Base-by-base conservation (phyloP, 2,329 filamentous ascomycete genomes). In the Cladosporium sp. region DNA sequence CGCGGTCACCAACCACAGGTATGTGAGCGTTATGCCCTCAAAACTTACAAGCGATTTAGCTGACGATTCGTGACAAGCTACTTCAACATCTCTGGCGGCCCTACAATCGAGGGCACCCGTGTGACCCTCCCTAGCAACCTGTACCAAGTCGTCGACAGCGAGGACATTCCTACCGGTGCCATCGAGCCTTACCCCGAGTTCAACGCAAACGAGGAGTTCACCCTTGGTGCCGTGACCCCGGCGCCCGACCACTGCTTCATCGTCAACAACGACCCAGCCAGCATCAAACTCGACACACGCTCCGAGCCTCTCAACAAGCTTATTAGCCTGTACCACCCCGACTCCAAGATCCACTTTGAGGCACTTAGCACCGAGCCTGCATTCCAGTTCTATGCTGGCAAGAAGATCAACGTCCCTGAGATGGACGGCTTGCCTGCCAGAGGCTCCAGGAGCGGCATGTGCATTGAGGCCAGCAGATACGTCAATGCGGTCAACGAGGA, bases 1-100 rank as follows among this genome's bases (percentile, higher is more conserved):
- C 76, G 96, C 93, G 79, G 86, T 98, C 80, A 98, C 95, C 58
- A 99, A 98, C 81, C 94, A 99, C 82, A 96, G 92, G 90, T 92
- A 79, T n/a, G 48, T 18, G 18, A 21, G 18, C 8, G n/a, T n/a
- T 10, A 13, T 11, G 4, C n/a, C 21, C 7, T n/a, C n/a, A 26
- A 8, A 23, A 13, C 21, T 57, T 26, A 34, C 21, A 32, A 57
- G n/a, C 54, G n/a, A 26, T 39, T 25, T n/a, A 25, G 54, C 54
- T 57, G 14, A 57, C 54, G 14, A 26, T 34, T 39, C 32, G 21
- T 26, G 18, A 36, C 21, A 57, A 88, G 86, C 73, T 88, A 88
- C 73, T 90, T 93, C 79, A 91, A 90, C 72, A 85, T 96, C 59
- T 82, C 82, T 53, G 86, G 83, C 73, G 78, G 77, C 7, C 78